Conservation (phyloP, 2,329 filamentous ascomycete species). For the Pseudovirgaria hyperparasitica region DNA sequence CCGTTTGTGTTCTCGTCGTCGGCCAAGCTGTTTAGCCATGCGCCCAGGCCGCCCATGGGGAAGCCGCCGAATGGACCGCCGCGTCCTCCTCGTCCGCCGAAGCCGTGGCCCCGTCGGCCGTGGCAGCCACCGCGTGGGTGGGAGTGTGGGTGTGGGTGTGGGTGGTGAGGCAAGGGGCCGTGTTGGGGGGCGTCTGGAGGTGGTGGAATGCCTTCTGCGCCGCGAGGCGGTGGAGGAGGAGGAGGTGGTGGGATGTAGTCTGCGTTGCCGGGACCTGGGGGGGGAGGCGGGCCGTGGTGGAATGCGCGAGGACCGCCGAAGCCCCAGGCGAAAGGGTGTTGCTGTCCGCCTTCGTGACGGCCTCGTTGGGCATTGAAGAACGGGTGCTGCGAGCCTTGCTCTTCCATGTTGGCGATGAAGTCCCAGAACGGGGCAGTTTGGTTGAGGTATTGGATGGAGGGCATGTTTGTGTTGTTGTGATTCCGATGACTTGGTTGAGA, state of each 20-base stretch:
- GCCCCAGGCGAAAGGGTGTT: slow-evolving; percentile 18
- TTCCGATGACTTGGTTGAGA: slow-evolving; percentile 1
- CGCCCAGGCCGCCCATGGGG: slow-evolving; percentile 14
- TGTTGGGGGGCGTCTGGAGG: slow-evolving; percentile 5
- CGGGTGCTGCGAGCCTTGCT: slow-evolving; percentile 31
- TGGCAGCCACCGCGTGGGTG: slow-evolving; percentile 8
- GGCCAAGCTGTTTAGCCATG: slow-evolving; percentile 23
- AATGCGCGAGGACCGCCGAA: slow-evolving; percentile 17
- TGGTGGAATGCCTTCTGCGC: slow-evolving; percentile 5
- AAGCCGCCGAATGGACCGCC: slow-evolving; percentile 16
- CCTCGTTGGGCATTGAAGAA: slow-evolving; percentile 28
- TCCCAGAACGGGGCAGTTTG: slow-evolving; percentile 44
- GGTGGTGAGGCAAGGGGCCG: slow-evolving; percentile 2
- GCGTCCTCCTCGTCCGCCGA: slow-evolving; percentile 7
- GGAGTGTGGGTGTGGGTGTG: slow-evolving; percentile 4
- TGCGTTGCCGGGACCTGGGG: slow-evolving; percentile 6
- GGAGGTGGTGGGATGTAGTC: slow-evolving; percentile 3
- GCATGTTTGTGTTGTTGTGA: slow-evolving; percentile 30
- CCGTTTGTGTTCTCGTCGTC: slow-evolving; percentile 8
- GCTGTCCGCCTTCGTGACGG: slow-evolving; percentile 12
- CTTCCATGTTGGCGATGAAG: slow-evolving; percentile 38
- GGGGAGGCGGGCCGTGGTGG: slow-evolving; percentile 17
- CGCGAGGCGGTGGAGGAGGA: slow-evolving; percentile 2
- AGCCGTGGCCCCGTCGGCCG: slow-evolving; percentile 8
- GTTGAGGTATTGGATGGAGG: slow-evolving; percentile 41